These are phyloP conservation scores for Lipomyces sp. DNA, from an alignment of 805 yeast genomes.

Conservation along the genomic window DNA sequence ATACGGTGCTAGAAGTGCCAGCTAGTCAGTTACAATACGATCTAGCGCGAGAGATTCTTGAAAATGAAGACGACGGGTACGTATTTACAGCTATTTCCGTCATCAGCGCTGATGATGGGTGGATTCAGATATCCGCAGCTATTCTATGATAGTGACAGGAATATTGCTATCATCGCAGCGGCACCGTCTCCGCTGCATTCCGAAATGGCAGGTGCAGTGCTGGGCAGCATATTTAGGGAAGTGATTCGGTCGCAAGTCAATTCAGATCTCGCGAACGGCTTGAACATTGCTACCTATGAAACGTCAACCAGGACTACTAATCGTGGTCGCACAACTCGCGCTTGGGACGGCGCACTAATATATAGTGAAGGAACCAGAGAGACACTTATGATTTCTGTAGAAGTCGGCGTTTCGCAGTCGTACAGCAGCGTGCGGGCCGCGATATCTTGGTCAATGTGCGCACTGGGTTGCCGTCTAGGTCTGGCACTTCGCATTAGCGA, in stretches of 20 bases:
- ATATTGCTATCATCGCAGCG: neutral
- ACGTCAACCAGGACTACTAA: neutral
- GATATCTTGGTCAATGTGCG: neutral
- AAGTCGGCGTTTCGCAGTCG: neutral
- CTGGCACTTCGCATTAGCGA: neutral
- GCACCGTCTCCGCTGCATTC: neutral
- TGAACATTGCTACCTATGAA: too few relatives aligned
- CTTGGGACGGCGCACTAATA: too few relatives aligned
- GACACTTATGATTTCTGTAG: neutral
- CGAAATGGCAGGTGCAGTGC: too few relatives aligned
- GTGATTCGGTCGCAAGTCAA: too few relatives aligned
- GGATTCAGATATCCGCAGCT: neutral
- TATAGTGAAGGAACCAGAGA: neutral
- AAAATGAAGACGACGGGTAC: neutral
- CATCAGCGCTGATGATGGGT: neutral
- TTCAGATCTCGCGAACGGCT: too few relatives aligned
- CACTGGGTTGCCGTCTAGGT: neutral
- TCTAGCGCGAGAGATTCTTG: neutral
- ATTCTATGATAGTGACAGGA: neutral
- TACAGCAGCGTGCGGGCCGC: neutral
- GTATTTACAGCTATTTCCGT: neutral
- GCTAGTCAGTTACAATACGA: neutral
- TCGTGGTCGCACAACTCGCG: too few relatives aligned
- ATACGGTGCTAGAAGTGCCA: neutral
- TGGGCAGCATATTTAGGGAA: neutral